These are phyloP conservation scores for Leishmania braziliensis DNA, from an alignment of 208 protist species.

Conservation along the genomic window DNA sequence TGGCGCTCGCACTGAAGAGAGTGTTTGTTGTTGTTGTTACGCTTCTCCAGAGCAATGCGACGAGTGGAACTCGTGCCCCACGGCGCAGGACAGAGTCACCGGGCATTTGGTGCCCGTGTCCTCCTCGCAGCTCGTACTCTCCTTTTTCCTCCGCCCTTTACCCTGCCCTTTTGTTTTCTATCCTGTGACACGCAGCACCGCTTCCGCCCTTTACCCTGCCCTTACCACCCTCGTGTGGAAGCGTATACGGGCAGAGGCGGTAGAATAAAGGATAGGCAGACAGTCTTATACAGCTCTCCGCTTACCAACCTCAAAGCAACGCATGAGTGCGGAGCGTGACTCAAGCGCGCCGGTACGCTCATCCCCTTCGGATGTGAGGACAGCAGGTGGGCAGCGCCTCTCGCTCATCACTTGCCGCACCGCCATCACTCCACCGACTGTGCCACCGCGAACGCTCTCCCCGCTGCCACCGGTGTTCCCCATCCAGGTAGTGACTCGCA, in stretches of 20 bases:
- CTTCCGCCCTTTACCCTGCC: not conserved
- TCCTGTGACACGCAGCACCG: not conserved
- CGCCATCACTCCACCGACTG: not conserved
- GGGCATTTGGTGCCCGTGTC: not conserved
- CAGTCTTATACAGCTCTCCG: not conserved
- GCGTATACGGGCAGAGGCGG: not conserved
- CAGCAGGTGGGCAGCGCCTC: not conserved
- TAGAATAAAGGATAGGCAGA: not conserved
- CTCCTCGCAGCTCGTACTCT: not conserved
- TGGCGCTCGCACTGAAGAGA: not conserved
- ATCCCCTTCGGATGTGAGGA: not conserved
- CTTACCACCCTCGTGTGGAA: not conserved
- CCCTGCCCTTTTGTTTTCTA: not conserved
- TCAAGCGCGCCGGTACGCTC: not conserved
- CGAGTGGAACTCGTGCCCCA: not conserved
- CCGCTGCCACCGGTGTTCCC: not conserved
- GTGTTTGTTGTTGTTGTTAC: not conserved
- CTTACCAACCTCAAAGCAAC: not conserved
- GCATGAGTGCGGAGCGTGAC: not conserved
- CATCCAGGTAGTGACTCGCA: not conserved
- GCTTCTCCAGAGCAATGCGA: not conserved
- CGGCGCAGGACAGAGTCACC: not conserved
- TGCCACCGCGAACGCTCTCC: not conserved
- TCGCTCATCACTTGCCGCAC: not conserved
- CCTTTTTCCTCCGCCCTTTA: not conserved